phyloP scores from a whole-genome alignment of 148 eudicot genomes.

The Fagopyrum homotropicum region DNA sequence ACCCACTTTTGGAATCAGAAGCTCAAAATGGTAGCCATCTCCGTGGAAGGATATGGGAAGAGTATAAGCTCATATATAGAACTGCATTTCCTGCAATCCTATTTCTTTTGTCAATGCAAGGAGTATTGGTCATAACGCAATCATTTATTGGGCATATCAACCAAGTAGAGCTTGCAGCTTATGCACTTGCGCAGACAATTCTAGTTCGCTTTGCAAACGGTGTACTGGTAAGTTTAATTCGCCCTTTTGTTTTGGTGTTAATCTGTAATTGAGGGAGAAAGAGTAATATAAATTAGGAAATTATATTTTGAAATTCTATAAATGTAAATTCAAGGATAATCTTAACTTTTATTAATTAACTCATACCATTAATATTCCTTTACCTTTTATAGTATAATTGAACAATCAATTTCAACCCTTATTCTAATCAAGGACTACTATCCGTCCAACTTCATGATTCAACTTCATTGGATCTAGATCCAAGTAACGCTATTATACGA shows the following conservation, averaged over 20 bases:
- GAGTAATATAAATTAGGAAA: too few species aligned
- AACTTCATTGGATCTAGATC: too few species aligned
- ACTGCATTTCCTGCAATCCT: conserved; percentile 2
- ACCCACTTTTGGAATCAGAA: neutral
- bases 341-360: too few species aligned
- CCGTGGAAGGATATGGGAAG: neutral
- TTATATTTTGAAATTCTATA: too few species aligned
- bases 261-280: too few species aligned
- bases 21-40: neutral
- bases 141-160: conserved; percentile 5
- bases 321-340: too few species aligned
- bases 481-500: too few species aligned
- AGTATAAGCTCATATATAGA: neutral
- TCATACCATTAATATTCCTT: too few species aligned
- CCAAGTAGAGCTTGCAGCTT: conserved; percentile 8
- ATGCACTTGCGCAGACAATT: conserved; percentile 2
- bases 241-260: neutral
- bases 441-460: too few species aligned
- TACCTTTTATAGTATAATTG: too few species aligned
- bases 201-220: neutral
- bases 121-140: neutral
- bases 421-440: too few species aligned
- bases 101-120: neutral
- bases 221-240: neutral
- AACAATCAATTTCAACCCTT: too few species aligned